phyloP scores from a whole-genome alignment of 164 flowering plant species.

The Pachysandra terminalis region DNA sequence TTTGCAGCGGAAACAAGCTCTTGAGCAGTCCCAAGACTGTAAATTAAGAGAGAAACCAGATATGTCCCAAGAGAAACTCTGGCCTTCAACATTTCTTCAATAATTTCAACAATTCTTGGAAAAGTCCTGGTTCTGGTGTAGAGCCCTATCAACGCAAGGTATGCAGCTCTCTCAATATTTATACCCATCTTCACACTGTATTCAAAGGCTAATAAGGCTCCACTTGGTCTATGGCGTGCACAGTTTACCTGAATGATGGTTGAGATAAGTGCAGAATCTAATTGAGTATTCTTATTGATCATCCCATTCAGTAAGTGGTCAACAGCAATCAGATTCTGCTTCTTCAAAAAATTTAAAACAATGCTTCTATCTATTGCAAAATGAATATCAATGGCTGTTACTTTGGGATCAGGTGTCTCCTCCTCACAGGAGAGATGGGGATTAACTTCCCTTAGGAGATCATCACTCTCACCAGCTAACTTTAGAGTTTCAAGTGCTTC shows the following conservation, averaged over 20 bases:
- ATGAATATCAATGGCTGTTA: constrained; percentile 10
- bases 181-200: constrained; percentile 44
- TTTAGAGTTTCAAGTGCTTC: constrained; percentile 50
- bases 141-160: constrained; percentile 55
- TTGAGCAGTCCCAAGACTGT: constrained; percentile 61
- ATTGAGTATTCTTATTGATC: constrained; percentile 23
- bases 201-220: constrained; percentile 61
- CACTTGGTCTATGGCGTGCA: constrained; percentile 27
- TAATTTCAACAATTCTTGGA: constrained; percentile 40
- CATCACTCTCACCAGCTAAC: constrained; percentile 50
- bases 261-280: constrained; percentile 44
- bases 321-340: constrained; percentile 48
- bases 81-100: constrained; percentile 44
- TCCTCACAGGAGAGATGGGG: constrained; percentile 50
- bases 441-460: constrained; percentile 66
- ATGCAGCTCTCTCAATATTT: constrained; percentile 41
- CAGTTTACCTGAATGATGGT: constrained; percentile 46
- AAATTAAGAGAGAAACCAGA: constrained; percentile 44
- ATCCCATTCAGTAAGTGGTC: constrained; percentile 45
- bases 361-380: constrained; percentile 38
- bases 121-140: constrained; percentile 43
- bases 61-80: constrained; percentile 56
- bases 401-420: constrained; percentile 8
- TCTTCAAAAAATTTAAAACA: constrained; percentile 36
- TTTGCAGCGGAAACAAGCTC: constrained; percentile 42